phyloP scores from a whole-genome alignment of 2,329 filamentous ascomycete genomes.

The Canariomyces notabilis region DNA sequence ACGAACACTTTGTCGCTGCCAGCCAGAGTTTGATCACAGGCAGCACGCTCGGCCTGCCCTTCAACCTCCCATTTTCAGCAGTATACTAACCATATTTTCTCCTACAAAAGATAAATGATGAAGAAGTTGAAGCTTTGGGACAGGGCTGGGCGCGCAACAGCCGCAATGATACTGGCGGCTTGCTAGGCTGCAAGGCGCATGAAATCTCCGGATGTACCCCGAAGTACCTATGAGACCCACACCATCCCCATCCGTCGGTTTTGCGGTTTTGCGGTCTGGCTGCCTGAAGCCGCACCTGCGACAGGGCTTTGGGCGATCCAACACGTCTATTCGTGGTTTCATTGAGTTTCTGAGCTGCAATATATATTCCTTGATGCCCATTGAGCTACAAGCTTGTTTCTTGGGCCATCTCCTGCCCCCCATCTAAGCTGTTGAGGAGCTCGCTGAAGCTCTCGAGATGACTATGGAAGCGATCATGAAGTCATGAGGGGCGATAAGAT shows the following conservation, averaged over 20 bases:
- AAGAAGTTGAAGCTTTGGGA: too few species aligned
- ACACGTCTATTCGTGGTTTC: too few species aligned
- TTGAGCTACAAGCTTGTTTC: background rate
- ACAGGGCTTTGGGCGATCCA: background rate
- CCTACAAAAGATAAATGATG: too few species aligned
- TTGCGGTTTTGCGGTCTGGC: slow-evolving; percentile 13
- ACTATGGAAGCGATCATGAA: slow-evolving; percentile 5
- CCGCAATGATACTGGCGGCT: background rate
- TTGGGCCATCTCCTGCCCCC: too few species aligned
- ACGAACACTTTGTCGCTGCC: background rate
- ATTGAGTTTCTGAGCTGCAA: background rate
- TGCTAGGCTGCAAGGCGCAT: background rate
- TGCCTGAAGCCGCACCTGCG: slow-evolving; percentile 21
- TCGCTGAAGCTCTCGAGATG: background rate
- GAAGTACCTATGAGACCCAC: slow-evolving; percentile 22
- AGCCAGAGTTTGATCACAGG: background rate
- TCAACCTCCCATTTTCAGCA: background rate
- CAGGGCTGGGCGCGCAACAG: background rate
- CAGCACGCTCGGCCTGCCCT: background rate
- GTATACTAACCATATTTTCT: too few species aligned
- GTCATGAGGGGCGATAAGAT: slow-evolving; percentile 26
- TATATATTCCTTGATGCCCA: background rate
- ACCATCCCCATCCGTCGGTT: slow-evolving; percentile 8
- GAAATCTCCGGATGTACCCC: slow-evolving; percentile 19
- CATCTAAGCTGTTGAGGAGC: too few species aligned